Conservation (phyloP, 208 protist genomes). For the Leishmania braziliensis region DNA sequence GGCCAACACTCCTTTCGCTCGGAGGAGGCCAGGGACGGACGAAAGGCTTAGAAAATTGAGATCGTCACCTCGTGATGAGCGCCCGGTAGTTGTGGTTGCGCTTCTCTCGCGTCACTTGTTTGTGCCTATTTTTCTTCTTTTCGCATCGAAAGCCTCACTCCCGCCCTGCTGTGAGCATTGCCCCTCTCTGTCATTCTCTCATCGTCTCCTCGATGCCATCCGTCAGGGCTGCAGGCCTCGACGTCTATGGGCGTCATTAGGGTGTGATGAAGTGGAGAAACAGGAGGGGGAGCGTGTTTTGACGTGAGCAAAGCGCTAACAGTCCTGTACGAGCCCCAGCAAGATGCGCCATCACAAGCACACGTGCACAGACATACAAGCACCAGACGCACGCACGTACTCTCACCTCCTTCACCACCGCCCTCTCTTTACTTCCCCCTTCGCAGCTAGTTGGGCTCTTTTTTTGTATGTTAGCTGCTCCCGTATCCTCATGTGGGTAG, state of each 20-base stretch:
- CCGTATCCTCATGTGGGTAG: background rate
- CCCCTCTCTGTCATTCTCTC: background rate
- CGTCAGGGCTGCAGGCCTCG: background rate
- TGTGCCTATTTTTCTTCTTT: background rate
- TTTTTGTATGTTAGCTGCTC: background rate
- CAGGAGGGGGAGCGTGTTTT: background rate
- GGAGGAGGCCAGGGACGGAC: background rate
- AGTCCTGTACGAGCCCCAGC: background rate
- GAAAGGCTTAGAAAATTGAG: background rate
- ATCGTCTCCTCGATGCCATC: background rate
- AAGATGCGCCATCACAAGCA: background rate
- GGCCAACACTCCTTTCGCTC: background rate
- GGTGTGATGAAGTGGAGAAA: background rate
- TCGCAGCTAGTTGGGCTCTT: constrained; percentile 10
- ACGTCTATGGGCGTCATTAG: background rate
- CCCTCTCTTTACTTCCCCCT: background rate
- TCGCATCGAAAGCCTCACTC: background rate
- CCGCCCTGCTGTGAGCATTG: background rate
- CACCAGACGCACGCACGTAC: background rate
- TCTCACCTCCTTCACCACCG: background rate
- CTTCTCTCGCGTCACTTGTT: background rate
- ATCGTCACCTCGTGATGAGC: background rate
- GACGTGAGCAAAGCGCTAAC: background rate
- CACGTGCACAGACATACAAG: background rate
- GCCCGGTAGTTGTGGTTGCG: background rate